Evolutionary conservation across 1,284 basidiomycete species (phyloP), one percentile per base, ranked within the genome.

Genomic region (Tylopilus orsonianus): DNA sequence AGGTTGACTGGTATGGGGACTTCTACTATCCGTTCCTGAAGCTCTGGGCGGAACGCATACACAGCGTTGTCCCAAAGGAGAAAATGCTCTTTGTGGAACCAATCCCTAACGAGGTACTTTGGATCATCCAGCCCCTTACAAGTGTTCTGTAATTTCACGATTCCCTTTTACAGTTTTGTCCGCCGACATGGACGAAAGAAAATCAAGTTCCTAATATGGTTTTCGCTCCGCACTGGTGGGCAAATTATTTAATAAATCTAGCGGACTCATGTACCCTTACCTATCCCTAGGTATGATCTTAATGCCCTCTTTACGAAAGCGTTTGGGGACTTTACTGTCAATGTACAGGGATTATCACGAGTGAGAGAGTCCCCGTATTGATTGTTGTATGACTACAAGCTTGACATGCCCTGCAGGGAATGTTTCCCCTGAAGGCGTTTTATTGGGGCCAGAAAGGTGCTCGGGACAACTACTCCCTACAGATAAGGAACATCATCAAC

Each of bases 181-280:
- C 92, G 0, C 50, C 73, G 2, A 81, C 83, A 0, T 94, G 90
- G 86, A 87, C 83, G 0, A 57, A 71, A 20, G 78, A 83, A 36
- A 71, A 76, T 30, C 79, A 80, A 35, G 76, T 87, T 5, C 62
- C 72, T 0, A 90, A 92, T 56, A 83, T 97, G 77, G 83, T 96
- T 5, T 94, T 83, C 58, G 85, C 91, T 0, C 93, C 94, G 1
- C 94, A 97, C 62, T 97, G 93, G 92, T 89, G 55, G 54, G 75
- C 60, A 0, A n/a, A 5, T 10, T 41, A 16, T 35, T 8, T 12
- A 30, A 6, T 41, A 2, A 32, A 24, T 8, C 5, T 9, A 23
- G 10, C 39, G 6, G 7, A 7, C 18, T 43, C 18, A 16, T 4
- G 5, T n/a, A 3, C 33, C 32, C 41, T 51, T 24, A 44, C 34